Evolutionary conservation across 192 early-diverging fungal species (phyloP).

Genomic region (Globomyces pollinis-pini): DNA sequence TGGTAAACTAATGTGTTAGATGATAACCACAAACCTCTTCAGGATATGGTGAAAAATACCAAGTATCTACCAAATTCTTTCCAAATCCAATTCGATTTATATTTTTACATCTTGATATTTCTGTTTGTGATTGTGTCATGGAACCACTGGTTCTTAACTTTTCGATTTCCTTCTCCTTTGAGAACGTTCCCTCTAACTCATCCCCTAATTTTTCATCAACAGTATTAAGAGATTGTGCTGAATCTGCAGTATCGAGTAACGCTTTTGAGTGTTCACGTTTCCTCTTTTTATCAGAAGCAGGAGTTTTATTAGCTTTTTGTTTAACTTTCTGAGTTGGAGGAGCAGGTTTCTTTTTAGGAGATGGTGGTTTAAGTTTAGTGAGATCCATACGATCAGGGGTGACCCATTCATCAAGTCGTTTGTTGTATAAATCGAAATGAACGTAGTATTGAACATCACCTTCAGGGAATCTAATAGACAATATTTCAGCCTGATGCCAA

Average conservation of each 20-base stretch:
- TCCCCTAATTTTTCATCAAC: neutral
- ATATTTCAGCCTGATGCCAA: conserved; percentile 66
- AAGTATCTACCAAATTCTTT: conserved; percentile 82
- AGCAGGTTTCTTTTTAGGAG: conserved; percentile 24
- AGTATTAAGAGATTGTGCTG: neutral
- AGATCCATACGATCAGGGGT: conserved; percentile 2
- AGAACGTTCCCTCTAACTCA: conserved; percentile 46
- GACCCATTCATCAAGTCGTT: conserved; percentile 98
- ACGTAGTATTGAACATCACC: conserved; percentile 79
- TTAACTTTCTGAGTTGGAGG: conserved; percentile 6
- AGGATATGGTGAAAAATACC: conserved; percentile 99
- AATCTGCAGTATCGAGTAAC: conserved; percentile 8
- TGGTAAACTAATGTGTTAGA: too few species aligned
- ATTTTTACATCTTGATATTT: conserved; percentile 92
- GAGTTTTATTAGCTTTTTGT: neutral
- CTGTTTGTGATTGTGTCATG: conserved; percentile 94
- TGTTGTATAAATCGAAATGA: conserved; percentile 95
- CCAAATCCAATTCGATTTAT: conserved; percentile 90
- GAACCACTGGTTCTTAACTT: conserved; percentile 86
- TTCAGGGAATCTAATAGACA: conserved; percentile 53
- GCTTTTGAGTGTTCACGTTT: neutral
- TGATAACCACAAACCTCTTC: too few species aligned
- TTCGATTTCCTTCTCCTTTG: conserved; percentile 94
- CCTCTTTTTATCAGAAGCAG: conserved; percentile 9
- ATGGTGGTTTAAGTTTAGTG: conserved; percentile 11